Evolutionary conservation across 2,329 filamentous ascomycete genomes (phyloP).

Genomic region (Trichoderma sp.): DNA sequence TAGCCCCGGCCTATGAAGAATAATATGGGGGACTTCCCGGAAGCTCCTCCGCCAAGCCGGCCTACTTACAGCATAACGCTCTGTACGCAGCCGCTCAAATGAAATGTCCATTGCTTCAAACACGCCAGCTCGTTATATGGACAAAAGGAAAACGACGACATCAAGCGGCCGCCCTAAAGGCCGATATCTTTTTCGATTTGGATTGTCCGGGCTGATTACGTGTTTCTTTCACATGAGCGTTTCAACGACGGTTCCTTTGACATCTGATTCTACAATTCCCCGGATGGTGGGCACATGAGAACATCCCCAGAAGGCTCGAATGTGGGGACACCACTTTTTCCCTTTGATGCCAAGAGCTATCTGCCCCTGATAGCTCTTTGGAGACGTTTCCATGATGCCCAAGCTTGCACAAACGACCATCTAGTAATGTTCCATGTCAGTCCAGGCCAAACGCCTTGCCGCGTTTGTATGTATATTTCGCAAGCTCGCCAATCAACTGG

Average conservation of each 20-base stretch:
- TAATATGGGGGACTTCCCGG: slow-evolving; percentile 2
- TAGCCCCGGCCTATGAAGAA: not conserved
- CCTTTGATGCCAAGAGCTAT: not conserved
- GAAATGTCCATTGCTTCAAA: not conserved
- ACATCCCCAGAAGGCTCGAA: not conserved
- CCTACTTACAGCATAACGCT: not conserved
- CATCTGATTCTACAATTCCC: slow-evolving; percentile 3
- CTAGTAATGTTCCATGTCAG: slow-evolving; percentile 8
- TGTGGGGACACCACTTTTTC: not conserved
- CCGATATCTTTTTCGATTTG: not conserved
- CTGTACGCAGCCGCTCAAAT: not conserved
- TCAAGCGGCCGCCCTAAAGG: not conserved
- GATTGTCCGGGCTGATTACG: not conserved
- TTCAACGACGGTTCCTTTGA: not conserved
- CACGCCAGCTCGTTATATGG: not conserved
- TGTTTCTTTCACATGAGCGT: not conserved
- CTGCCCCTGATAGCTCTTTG: not conserved
- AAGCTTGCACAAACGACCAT: not conserved
- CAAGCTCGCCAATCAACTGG: not conserved
- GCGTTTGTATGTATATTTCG: slow-evolving; percentile 12
- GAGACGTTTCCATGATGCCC: not conserved
- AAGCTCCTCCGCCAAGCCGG: not conserved
- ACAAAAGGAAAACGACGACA: not conserved
- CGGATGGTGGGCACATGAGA: not conserved
- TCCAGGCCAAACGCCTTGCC: not conserved